Base-by-base conservation (phyloP, 2,329 filamentous ascomycete genomes). In the Penicillium sp. region DNA sequence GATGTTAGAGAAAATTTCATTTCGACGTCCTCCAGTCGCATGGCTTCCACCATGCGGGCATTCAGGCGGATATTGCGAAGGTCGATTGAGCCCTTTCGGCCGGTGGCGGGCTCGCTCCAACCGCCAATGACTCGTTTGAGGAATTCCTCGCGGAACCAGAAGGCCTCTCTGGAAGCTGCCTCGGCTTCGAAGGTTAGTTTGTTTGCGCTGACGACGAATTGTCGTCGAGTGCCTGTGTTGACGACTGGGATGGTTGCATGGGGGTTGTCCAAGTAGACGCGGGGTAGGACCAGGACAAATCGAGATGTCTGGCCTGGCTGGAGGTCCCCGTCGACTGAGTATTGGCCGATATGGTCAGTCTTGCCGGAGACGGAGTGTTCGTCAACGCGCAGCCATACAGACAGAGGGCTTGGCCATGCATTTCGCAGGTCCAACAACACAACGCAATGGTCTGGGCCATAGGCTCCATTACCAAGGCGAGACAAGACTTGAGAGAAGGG, bases 111-210 rank as follows among this genome's bases (percentile, higher is more conserved):
- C 61, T 87, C 83, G 51, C 79, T 83, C 92, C 92, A 97, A 0
- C 81, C 84, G 0, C 88, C 91, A 23, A 80, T 81, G 9, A 96
- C 75, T 37, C 81, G 79, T 55, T 88, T 87, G 3, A 97, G 81
- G 2, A 97, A 82, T 67, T 85, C 86, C 71, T 96, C 90, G 14
- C 92, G 85, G 71, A 91, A 96, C 92, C 92, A 97, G 71, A 97
- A 97, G 0, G 87, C 86, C 74, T 96, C 91, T 48, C 92, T 82
- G 56, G 83, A 88, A 11, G 86, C 83, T 29, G 89, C 84, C 74
- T 97, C 92, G 39, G 83, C 84, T 60, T 94, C 91, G 0, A 91
- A 89, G 0, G 89, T 87, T 52, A 92, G 85, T 64, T 90, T 90
- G 67, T 85, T 87, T 14, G 87, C 84, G 72, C 89, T 94, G 39